A percentile compares a stretch with the other conserved stretches of the same genome.
These are phyloP conservation scores for Hyaloscypha finlandica DNA, from an alignment of 495 filamentous ascomycete species.

Conservation along the genomic window DNA sequence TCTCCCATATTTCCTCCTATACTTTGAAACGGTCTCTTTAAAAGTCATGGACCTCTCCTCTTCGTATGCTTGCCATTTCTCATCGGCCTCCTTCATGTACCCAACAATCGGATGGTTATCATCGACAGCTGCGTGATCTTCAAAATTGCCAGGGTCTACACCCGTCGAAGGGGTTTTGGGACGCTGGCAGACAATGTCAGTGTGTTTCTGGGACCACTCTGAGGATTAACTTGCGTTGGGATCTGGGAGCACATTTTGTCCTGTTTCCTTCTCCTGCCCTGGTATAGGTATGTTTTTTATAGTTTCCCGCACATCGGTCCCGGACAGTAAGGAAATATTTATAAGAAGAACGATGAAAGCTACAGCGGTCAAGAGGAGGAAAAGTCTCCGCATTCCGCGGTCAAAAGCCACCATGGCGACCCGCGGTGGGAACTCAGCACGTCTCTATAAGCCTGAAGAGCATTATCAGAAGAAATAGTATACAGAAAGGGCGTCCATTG, in stretches of 20 bases:
- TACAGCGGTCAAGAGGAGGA: slow-evolving; percentile 21
- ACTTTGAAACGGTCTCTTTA: slow-evolving; percentile 60
- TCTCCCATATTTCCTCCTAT: slow-evolving; percentile 62
- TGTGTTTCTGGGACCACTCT: neutral
- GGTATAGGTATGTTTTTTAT: slow-evolving; percentile 31
- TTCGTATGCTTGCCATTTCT: slow-evolving; percentile 41
- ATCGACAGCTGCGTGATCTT: slow-evolving; percentile 22
- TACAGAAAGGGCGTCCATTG: neutral
- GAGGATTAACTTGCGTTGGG: slow-evolving; percentile 19
- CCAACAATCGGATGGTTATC: slow-evolving; percentile 47
- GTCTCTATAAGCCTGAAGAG: neutral
- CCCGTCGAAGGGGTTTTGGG: slow-evolving; percentile 23
- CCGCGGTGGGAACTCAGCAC: neutral
- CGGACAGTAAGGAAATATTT: slow-evolving; percentile 22
- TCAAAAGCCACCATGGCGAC: slow-evolving; percentile 22
- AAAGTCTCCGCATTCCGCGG: slow-evolving; percentile 22
- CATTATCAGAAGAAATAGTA: neutral
- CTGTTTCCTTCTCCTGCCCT: slow-evolving; percentile 8
- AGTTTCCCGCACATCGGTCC: slow-evolving; percentile 23
- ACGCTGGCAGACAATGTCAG: slow-evolving; percentile 9
- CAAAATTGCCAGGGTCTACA: slow-evolving; percentile 25
- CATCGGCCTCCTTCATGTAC: slow-evolving; percentile 45
- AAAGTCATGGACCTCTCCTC: slow-evolving; percentile 50
- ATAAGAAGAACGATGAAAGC: slow-evolving; percentile 24
- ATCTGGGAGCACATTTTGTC: slow-evolving; percentile 7